A percentile compares a stretch with the other conserved stretches of the same genome.
phyloP scores from a whole-genome alignment of 1,284 basidiomycete species.

The Stygiomarasmius scandens region DNA sequence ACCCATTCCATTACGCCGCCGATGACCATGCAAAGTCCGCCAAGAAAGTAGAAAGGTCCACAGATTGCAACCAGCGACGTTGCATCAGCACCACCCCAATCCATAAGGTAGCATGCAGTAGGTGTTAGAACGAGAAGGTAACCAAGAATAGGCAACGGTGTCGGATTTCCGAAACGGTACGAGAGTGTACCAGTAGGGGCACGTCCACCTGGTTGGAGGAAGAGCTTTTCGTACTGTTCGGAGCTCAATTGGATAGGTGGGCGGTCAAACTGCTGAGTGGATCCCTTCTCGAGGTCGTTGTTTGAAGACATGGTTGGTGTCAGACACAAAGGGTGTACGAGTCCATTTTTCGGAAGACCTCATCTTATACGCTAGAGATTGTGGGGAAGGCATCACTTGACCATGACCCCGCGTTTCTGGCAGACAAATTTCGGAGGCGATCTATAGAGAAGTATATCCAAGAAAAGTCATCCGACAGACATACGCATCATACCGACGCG shows the following conservation, averaged over 20 bases:
- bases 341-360: too few relatives aligned
- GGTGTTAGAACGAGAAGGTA: slow-evolving; percentile 21
- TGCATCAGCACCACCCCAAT: slow-evolving; percentile 19
- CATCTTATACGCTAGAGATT: too few relatives aligned
- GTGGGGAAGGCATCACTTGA: too few relatives aligned
- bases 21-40: slow-evolving; percentile 21
- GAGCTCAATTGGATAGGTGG: slow-evolving; percentile 15
- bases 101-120: slow-evolving; percentile 21
- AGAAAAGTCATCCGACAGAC: too few relatives aligned
- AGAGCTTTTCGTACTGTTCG: slow-evolving; percentile 23
- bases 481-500: too few relatives aligned
- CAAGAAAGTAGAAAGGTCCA: slow-evolving; percentile 23
- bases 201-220: slow-evolving; percentile 19
- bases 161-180: slow-evolving; percentile 23
- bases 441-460: too few relatives aligned
- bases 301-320: background rate
- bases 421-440: too few relatives aligned
- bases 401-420: too few relatives aligned
- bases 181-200: background rate
- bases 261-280: background rate
- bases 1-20: slow-evolving; percentile 26
- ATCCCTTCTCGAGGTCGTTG: slow-evolving; percentile 5
- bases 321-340: too few relatives aligned
- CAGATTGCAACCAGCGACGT: slow-evolving; percentile 16
- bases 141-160: slow-evolving; percentile 21